Percentiles rank a stretch among this genome's conserved stretches.
These are phyloP conservation scores for Thelephora aurantiotincta DNA, from an alignment of 768 basidiomycete species.

Conservation along the genomic window DNA sequence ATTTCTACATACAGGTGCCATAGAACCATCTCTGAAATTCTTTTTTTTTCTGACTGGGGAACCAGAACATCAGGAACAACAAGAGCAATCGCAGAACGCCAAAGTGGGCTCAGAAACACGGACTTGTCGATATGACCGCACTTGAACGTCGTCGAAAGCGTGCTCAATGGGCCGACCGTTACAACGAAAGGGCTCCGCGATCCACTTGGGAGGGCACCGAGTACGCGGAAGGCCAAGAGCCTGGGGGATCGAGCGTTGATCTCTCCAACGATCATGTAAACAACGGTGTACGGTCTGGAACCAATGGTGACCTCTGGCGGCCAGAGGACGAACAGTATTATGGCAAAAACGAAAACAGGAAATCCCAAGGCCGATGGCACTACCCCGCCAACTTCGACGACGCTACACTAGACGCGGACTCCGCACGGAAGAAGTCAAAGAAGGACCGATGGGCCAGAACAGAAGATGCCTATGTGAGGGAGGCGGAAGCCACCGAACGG, in stretches of 20 bases:
- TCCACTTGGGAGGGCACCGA: constrained; percentile 59
- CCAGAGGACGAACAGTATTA: constrained; percentile 71
- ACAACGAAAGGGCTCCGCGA: constrained; percentile 63
- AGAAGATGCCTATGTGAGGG: constrained; percentile 58
- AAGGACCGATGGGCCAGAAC: constrained; percentile 83
- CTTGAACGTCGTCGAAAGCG: constrained; percentile 66
- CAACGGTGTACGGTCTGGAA: constrained; percentile 6
- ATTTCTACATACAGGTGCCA: constrained; percentile 42
- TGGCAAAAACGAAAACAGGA: constrained; percentile 26
- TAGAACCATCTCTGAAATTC: neutral
- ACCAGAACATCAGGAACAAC: constrained; percentile 88
- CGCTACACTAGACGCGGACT: constrained; percentile 22
- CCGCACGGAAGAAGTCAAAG: constrained; percentile 38
- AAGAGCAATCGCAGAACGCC: constrained; percentile 87
- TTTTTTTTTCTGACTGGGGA: neutral
- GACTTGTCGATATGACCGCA: constrained; percentile 71
- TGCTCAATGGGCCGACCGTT: constrained; percentile 79
- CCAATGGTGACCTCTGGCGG: constrained; percentile 52
- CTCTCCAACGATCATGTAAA: constrained; percentile 15
- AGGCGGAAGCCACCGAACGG: constrained; percentile 24
- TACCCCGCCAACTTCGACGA: constrained; percentile 82
- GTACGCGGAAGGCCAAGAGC: constrained; percentile 69
- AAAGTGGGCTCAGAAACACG: constrained; percentile 87
- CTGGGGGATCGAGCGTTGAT: constrained; percentile 14
- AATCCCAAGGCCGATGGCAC: constrained; percentile 54